These are phyloP conservation scores for Phytophthora brassicae DNA, from an alignment of 352 stramenopile species.

Conservation along the genomic window DNA sequence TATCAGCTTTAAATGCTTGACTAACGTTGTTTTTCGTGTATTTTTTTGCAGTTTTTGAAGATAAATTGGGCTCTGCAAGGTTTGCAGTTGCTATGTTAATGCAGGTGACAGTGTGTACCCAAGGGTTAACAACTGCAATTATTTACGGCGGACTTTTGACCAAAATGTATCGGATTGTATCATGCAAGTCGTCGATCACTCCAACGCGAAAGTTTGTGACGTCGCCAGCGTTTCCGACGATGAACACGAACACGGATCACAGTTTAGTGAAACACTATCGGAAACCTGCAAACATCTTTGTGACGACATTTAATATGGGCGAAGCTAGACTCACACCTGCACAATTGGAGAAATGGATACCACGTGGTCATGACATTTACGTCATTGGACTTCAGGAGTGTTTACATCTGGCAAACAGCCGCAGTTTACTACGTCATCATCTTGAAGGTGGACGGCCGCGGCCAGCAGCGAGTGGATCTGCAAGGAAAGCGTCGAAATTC, in stretches of 20 bases:
- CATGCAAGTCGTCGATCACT: constrained; percentile 23
- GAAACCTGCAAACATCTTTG: constrained; percentile 66
- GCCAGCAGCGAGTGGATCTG: constrained; percentile 24
- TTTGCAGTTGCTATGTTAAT: constrained; percentile 63
- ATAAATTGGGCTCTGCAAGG: constrained; percentile 39
- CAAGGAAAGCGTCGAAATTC: constrained; percentile 31
- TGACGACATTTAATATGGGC: constrained; percentile 87
- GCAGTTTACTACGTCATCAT: constrained; percentile 58
- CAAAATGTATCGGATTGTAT: constrained; percentile 35
- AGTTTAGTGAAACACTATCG: constrained; percentile 40
- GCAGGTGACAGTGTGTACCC: constrained; percentile 63
- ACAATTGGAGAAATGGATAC: constrained; percentile 77
- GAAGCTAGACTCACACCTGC: constrained; percentile 60
- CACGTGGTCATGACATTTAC: constrained; percentile 79
- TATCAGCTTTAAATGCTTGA: too few species aligned
- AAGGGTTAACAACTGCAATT: constrained; percentile 63
- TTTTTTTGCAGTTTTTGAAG: constrained; percentile 45
- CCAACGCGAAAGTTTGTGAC: constrained; percentile 38
- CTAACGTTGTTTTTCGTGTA: not conserved
- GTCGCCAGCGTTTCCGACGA: constrained; percentile 35
- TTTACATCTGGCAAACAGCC: constrained; percentile 69
- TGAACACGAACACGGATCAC: constrained; percentile 23
- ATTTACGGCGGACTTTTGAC: constrained; percentile 61
- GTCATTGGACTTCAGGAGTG: constrained; percentile 90
- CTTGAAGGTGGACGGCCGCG: constrained; percentile 50